Percentiles rank a stretch among this genome's conserved stretches.
Conservation (phyloP, 192 early-diverging fungal genomes). For the Piromyces finnis region DNA sequence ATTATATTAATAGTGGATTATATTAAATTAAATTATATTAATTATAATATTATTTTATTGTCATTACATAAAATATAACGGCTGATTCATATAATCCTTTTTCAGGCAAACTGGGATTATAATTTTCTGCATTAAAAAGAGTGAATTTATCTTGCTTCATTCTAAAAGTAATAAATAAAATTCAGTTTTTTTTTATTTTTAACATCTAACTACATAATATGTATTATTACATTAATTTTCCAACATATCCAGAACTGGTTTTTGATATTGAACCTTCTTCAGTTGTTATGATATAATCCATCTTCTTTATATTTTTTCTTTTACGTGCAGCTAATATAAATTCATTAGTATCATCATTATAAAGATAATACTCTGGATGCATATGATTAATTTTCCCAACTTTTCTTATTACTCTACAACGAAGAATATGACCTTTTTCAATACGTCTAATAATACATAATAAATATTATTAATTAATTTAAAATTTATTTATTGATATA, state of each 20-base stretch:
- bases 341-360: constrained; percentile 34
- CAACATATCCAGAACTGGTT: constrained; percentile 34
- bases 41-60: not conserved
- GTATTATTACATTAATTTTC: constrained; percentile 22
- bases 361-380: constrained; percentile 29
- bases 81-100: constrained; percentile 31
- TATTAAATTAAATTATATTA: too few relatives aligned
- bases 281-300: constrained; percentile 35
- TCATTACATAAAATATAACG: constrained; percentile 24
- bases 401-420: not conserved
- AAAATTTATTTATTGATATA: too few relatives aligned
- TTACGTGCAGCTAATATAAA: constrained; percentile 34
- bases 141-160: constrained; percentile 34
- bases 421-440: not conserved
- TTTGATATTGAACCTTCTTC: constrained; percentile 26
- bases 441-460: too few relatives aligned
- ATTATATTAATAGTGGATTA: too few relatives aligned
- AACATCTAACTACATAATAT: too few relatives aligned
- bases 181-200: too few relatives aligned
- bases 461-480: too few relatives aligned
- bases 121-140: constrained; percentile 24
- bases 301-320: constrained; percentile 25
- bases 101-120: constrained; percentile 14
- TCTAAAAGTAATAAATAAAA: constrained; percentile 14
- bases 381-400: not conserved